Evolutionary conservation across 2,329 filamentous ascomycete genomes (phyloP), one percentile per base, ranked within the genome.

Genomic region (Sclerotinia subarctica): DNA sequence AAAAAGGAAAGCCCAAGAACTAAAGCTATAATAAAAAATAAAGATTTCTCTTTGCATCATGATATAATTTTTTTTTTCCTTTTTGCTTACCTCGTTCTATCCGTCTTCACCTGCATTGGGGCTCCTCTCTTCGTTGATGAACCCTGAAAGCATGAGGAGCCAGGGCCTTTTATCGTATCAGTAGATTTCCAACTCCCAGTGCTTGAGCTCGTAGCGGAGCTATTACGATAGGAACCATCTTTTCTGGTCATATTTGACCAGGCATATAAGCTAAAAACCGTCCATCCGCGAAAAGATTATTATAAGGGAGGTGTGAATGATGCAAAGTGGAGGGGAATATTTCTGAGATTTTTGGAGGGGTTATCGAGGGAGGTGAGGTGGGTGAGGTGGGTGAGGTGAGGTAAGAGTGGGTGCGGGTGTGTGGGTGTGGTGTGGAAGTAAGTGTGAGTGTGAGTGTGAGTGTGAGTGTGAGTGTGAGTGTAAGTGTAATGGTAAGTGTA

Each of bases 101-200:
- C 82, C 2, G 84, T 88, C 78, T 84, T 85, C 73, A 90, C 82
- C 66, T 83, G 81, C 74, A 80, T 82, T 70, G 80, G 81, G 15
- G 79, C 67, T 32, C 72, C 70, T 68, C 74, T 71, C 67, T 73
- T 72, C 64, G 47, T 63, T 63, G 76, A 74, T 49, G 75, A 66
- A 49, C 70, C 71, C 26, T 74, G 74, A 63, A 77, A 77, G 47
- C 75, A 68, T 42, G 76, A 59, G 62, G 51, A 66, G 52, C 60
- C 79, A 72, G 79, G 79, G 67, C 65, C 65, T 67, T 83, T 83
- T 79, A 88, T 81, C 51, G 90, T 93, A 75, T 87, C 85, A 76
- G 83, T 85, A 70, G 89, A 91, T 74, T 85, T 85, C 79, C 85
- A 86, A 81, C 88, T 91, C 75, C 87, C 85, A 76, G 85, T 86